Conservation (phyloP, 306 rosid species). For the Carpinus viminea region DNA sequence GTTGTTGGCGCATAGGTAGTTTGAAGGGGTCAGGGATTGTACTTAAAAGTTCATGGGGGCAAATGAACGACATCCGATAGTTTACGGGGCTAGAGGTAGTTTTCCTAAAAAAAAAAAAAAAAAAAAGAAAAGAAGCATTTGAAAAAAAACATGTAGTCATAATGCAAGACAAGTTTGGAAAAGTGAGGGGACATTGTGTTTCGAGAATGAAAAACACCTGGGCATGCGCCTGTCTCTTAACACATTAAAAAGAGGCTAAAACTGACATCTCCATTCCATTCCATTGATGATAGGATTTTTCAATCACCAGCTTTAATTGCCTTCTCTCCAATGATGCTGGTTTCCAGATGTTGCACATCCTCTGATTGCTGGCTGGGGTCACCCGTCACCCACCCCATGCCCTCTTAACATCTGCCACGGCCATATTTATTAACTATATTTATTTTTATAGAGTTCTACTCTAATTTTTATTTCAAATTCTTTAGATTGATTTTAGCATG, state of each 20-base stretch:
- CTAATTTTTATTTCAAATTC: too few species aligned
- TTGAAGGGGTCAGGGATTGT: too few species aligned
- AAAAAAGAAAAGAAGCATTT: too few species aligned
- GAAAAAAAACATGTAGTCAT: neutral
- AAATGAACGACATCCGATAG: too few species aligned
- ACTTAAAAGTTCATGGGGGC: too few species aligned
- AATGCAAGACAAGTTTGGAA: conserved; percentile 23
- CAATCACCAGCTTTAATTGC: conserved; percentile 9
- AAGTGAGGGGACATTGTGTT: conserved; percentile 10
- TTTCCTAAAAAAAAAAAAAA: too few species aligned
- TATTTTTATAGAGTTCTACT: too few species aligned
- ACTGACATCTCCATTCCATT: neutral
- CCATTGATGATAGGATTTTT: neutral
- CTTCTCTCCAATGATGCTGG: conserved; percentile 10
- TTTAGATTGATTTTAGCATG: too few species aligned
- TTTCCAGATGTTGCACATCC: neutral
- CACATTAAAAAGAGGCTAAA: neutral
- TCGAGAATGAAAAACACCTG: conserved; percentile 19
- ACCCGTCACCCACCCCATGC: neutral
- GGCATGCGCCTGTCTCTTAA: conserved; percentile 35
- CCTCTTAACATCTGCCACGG: neutral
- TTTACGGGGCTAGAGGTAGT: too few species aligned
- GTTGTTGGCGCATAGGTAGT: too few species aligned
- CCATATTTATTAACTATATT: neutral
- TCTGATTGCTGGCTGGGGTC: neutral